A percentile compares a stretch with the other conserved stretches of the same genome.
Evolutionary conservation across 2,329 filamentous ascomycete genomes (phyloP).

Genomic region (Verticillium isaacii): DNA sequence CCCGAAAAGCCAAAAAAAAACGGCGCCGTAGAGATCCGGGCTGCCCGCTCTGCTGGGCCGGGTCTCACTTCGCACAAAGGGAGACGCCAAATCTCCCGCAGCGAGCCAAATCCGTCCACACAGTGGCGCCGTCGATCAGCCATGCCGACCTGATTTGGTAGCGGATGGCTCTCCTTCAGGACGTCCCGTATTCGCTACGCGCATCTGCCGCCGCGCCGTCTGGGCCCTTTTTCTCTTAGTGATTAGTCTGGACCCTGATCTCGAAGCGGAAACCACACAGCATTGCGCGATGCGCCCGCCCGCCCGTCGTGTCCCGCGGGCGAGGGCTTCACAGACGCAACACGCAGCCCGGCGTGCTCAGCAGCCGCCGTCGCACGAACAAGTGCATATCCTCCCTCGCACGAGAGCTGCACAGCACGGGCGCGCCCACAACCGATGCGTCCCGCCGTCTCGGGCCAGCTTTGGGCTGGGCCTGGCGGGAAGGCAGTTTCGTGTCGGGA

Average conservation of each 20-base stretch:
- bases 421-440: background rate
- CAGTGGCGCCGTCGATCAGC: background rate
- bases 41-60: background rate
- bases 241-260: background rate
- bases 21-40: background rate
- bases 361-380: background rate
- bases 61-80: background rate
- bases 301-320: no score
- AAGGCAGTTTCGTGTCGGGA: background rate
- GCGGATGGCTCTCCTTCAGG: background rate
- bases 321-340: background rate
- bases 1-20: background rate
- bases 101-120: background rate
- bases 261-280: no score
- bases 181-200: background rate
- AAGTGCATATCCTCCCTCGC: background rate
- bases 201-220: background rate
- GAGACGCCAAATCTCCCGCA: background rate
- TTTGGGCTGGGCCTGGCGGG: background rate
- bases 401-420: background rate
- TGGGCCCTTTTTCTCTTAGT: background rate
- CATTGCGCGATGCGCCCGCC: no score
- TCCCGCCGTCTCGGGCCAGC: background rate
- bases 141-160: background rate
- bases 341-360: background rate